Conservation (phyloP, 2,329 filamentous ascomycete genomes). For the Trichoderma cornu-damae region DNA sequence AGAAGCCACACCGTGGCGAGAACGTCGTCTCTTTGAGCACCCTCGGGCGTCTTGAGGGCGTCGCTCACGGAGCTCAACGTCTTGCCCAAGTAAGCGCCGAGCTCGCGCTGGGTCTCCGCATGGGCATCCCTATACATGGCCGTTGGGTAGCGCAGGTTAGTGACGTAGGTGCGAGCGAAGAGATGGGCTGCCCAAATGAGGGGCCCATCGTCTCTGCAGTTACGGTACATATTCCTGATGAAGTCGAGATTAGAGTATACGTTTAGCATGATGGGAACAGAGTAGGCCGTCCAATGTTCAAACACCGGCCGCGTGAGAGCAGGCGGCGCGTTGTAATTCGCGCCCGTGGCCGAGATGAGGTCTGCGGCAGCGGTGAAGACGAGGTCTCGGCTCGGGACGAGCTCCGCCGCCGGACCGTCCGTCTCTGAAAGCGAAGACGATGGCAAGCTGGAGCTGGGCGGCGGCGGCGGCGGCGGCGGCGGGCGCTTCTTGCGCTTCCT, state of each 20-base stretch:
- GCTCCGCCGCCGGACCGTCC: constrained; percentile 14
- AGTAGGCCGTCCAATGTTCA: constrained; percentile 38
- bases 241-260: constrained; percentile 36
- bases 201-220: constrained; percentile 29
- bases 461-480: constrained; percentile 18
- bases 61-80: constrained; percentile 36
- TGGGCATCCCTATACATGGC: constrained; percentile 26
- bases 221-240: constrained; percentile 29
- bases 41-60: constrained; percentile 31
- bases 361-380: constrained; percentile 11
- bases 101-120: constrained; percentile 29
- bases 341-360: background rate
- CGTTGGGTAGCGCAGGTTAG: constrained; percentile 33
- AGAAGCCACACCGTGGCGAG: constrained; percentile 39
- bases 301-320: constrained; percentile 25
- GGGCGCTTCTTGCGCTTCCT: constrained; percentile 32
- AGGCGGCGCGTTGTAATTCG: constrained; percentile 13
- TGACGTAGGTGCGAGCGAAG: constrained; percentile 38
- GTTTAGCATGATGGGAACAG: constrained; percentile 37
- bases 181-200: constrained; percentile 38
- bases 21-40: constrained; percentile 32
- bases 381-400: constrained; percentile 7
- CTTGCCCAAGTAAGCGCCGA: constrained; percentile 35
- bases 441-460: background rate
- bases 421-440: constrained; percentile 9